Percentiles rank a stretch among this genome's conserved stretches.
These are phyloP conservation scores for Adansonia gregorii DNA, from an alignment of 441 rosid genomes.

Conservation along the genomic window DNA sequence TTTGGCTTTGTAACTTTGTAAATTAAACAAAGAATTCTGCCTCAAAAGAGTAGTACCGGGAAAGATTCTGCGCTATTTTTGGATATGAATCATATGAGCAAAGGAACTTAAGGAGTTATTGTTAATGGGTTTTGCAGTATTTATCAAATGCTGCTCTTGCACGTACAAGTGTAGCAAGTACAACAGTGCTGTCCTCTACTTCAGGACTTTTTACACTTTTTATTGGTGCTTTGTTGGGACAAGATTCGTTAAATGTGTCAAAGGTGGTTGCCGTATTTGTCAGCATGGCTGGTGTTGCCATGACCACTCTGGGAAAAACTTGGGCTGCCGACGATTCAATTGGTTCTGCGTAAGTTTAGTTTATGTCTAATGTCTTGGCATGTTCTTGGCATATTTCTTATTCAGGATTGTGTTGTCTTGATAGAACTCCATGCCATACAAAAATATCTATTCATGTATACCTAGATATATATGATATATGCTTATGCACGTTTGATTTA, in stretches of 20 bases:
- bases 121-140: constrained; percentile 53
- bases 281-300: constrained; percentile 94
- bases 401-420: background rate
- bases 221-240: constrained; percentile 86
- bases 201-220: constrained; percentile 97
- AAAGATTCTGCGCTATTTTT: constrained; percentile 7
- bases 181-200: constrained; percentile 93
- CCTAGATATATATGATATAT: background rate
- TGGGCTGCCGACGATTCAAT: constrained; percentile 93
- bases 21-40: constrained; percentile 4
- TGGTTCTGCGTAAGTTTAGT: constrained; percentile 54
- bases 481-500: background rate
- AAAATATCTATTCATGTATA: background rate
- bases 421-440: background rate
- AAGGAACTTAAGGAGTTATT: constrained; percentile 7
- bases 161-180: constrained; percentile 95
- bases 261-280: constrained; percentile 89
- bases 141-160: constrained; percentile 97
- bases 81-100: background rate
- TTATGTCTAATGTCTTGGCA: background rate
- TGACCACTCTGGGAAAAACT: constrained; percentile 94
- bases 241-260: constrained; percentile 78
- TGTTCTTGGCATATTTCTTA: background rate
- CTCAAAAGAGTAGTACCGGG: background rate
- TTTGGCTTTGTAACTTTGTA: background rate